Base-by-base conservation (phyloP, 192 early-diverging fungal genomes). In the Mortierella hygrophila region DNA sequence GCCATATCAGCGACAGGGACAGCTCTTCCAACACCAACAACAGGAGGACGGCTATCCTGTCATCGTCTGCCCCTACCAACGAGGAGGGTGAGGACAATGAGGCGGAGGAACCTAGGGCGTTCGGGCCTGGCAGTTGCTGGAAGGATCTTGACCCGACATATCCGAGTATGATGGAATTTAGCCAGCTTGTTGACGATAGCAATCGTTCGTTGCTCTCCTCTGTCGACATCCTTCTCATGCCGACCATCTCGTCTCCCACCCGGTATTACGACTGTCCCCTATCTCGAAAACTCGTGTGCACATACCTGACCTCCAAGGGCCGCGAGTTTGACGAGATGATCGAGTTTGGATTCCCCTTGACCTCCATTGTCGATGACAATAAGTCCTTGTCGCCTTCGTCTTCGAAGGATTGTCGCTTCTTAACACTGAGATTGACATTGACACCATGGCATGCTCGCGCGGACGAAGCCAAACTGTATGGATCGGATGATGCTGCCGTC, bases 391-490 rank as follows among this genome's bases (percentile, higher is more conserved):
- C 69, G 18, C 4, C 69, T 0, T 40, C 68, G n/a, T 70, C 69
- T n/a, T 76, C 37, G 10, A 72, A 60, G 23, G 68, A 78, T 29
- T 76, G 78, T 13, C 37, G 78, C 9, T 85, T 81, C 63, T 75
- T 88, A 68, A 89, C 89, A 0, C 72, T 89, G 32, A 74, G 89
- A 29, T 35, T 89, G 40, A 89, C 89, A 2, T 55, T 89, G 70
- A 89, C 89, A 0, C 89, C 89, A 7, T 89, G 85, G 82, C 83
- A 88, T 70, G 83, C 80, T 55, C 82, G 89, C 38, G 89, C 86
- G 10, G 79, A 81, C 20, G 89, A 90, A 26, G 40, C 72, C 1
- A 70, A 78, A 52, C 81, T 90, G 29, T 90, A 90, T 78, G 87
- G 87, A 6, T 40, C 54, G 20, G 80, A 52, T 1, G 57, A 70